Evolutionary conservation across 371 early-diverging fungal genomes (phyloP).

Genomic region (Rhizopus arrhizus): DNA sequence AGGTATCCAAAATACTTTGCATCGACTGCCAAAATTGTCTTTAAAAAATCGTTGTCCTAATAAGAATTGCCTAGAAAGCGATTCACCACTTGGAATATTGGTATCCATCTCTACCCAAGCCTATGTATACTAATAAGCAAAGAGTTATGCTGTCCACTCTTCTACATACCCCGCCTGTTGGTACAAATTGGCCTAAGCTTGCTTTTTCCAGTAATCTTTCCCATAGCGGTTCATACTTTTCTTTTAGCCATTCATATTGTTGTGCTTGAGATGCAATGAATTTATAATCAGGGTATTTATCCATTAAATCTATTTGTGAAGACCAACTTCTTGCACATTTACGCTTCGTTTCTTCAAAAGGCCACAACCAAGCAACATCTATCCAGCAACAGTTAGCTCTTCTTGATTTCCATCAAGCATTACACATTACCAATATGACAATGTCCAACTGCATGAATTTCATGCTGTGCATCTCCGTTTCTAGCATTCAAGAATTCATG

Average conservation of each 20-base stretch:
- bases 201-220: constrained; percentile 67
- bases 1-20: constrained; percentile 91
- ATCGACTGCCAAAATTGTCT: constrained; percentile 74
- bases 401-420: not conserved
- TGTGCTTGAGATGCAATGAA: constrained; percentile 94
- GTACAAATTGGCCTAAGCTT: constrained; percentile 76
- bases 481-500: constrained; percentile 62
- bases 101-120: constrained; percentile 99
- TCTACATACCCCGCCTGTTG: constrained; percentile 73
- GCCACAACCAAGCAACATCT: constrained; percentile 76
- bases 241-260: constrained; percentile 89
- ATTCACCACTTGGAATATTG: constrained; percentile 93
- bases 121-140: constrained; percentile 12
- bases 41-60: constrained; percentile 87
- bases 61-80: constrained; percentile 89
- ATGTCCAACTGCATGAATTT: constrained; percentile 39
- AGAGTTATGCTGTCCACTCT: not conserved
- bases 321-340: constrained; percentile 91
- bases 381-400: constrained; percentile 9
- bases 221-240: constrained; percentile 79
- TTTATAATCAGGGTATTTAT: constrained; percentile 79
- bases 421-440: constrained; percentile 34
- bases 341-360: constrained; percentile 90
- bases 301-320: constrained; percentile 78
- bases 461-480: constrained; percentile 42